phyloP scores from a whole-genome alignment of 495 filamentous ascomycete genomes.

The Chaetomidium leptoderma region DNA sequence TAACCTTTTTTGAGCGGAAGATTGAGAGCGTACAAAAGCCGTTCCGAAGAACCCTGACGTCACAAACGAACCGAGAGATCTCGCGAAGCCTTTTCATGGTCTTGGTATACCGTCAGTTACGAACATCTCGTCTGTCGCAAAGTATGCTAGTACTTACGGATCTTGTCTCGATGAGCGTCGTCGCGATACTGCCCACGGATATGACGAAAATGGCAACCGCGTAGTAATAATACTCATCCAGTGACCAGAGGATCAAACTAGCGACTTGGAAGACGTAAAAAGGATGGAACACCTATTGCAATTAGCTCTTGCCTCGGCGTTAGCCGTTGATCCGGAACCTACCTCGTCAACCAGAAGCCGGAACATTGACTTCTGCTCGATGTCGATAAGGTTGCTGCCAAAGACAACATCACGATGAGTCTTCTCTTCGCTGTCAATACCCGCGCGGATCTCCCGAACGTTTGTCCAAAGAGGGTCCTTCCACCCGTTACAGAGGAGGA shows the following conservation, averaged over 20 bases:
- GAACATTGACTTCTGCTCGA: conserved; percentile 75
- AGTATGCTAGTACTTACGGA: conserved; percentile 50
- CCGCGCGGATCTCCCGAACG: conserved; percentile 66
- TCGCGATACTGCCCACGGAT: conserved; percentile 83
- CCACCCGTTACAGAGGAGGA: conserved; percentile 81
- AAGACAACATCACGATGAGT: conserved; percentile 80
- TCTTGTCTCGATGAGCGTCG: conserved; percentile 85
- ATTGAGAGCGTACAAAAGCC: conserved; percentile 74
- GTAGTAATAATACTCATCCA: conserved; percentile 97
- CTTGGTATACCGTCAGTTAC: conserved; percentile 33
- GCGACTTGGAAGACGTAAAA: conserved; percentile 99
- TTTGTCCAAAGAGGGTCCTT: conserved; percentile 86
- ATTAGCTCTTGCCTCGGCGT: conserved; percentile 1
- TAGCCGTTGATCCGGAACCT: conserved; percentile 2
- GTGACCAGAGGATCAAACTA: conserved; percentile 88
- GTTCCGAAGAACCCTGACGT: conserved; percentile 85
- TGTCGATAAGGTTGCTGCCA: conserved; percentile 82
- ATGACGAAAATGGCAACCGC: conserved; percentile 94
- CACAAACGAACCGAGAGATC: conserved; percentile 91
- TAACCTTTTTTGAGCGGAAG: conserved; percentile 8
- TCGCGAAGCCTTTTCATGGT: conserved; percentile 89
- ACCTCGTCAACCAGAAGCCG: conserved; percentile 91
- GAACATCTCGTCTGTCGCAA: background rate
- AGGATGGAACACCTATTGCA: conserved; percentile 76
- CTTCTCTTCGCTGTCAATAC: conserved; percentile 89